Evolutionary conservation across 345 rosid species (phyloP).

Genomic region (Physaria fendleri): DNA sequence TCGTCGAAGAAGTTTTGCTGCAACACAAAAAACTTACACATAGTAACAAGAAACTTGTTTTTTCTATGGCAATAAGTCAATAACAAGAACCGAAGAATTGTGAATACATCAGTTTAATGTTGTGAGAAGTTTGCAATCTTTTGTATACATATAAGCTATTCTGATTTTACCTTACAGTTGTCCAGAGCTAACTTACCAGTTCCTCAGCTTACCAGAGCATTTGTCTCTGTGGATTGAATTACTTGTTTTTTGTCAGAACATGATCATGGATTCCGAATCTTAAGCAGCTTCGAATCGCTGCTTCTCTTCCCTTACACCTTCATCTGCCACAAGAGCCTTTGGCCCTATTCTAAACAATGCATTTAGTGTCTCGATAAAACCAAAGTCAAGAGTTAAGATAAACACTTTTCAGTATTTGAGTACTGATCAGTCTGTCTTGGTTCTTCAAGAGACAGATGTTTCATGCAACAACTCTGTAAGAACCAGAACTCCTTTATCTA

Average conservation of each 20-base stretch:
- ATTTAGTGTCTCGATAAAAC: neutral
- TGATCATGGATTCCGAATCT: neutral
- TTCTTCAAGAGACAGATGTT: constrained; percentile 4
- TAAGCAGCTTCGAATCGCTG: neutral
- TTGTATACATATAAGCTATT: constrained; percentile 30
- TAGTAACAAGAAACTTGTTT: neutral
- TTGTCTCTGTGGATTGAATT: constrained; percentile 48
- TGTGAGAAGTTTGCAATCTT: constrained; percentile 15
- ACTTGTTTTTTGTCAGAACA: constrained; percentile 34
- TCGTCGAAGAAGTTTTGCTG: constrained; percentile 13
- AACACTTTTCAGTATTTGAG: neutral
- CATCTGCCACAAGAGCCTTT: constrained; percentile 1
- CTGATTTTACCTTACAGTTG: constrained; percentile 50
- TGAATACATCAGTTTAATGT: neutral
- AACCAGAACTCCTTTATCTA: constrained; percentile 33
- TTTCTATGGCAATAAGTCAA: neutral
- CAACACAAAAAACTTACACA: constrained; percentile 1
- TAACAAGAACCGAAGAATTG: neutral
- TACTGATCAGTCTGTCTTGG: neutral
- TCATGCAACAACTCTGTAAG: constrained; percentile 36
- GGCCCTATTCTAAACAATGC: neutral
- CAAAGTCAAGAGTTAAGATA: neutral
- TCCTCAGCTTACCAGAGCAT: constrained; percentile 54
- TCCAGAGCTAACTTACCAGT: constrained; percentile 54
- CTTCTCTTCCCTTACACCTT: neutral